These are phyloP conservation scores for Syzygium jambos DNA, from an alignment of 345 rosid species.

Conservation along the genomic window DNA sequence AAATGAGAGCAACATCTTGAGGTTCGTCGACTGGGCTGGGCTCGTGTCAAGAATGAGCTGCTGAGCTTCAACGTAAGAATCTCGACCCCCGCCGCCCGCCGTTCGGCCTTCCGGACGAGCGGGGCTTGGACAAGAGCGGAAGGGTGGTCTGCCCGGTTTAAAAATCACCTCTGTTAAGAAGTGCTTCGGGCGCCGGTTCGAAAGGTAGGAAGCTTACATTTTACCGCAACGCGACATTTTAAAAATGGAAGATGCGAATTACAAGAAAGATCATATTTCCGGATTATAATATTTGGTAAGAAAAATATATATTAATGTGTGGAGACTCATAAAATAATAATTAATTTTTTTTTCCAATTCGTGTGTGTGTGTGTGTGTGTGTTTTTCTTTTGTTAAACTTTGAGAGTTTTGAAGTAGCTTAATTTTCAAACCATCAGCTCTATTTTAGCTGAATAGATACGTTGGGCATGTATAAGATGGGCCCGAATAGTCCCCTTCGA, in stretches of 20 bases:
- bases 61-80: background rate
- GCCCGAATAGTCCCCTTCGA: background rate
- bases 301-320: background rate
- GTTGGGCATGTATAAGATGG: background rate
- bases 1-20: background rate
- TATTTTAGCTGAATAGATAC: background rate
- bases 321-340: background rate
- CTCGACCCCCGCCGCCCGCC: background rate
- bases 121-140: background rate
- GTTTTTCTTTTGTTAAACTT: background rate
- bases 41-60: accelerated
- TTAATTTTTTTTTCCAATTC: background rate
- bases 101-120: background rate
- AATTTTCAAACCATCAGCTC: background rate
- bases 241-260: background rate
- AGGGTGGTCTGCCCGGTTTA: background rate
- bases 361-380: background rate
- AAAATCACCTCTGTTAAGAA: background rate
- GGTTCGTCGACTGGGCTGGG: background rate
- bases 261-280: background rate
- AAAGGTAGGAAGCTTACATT: background rate
- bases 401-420: background rate
- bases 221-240: background rate
- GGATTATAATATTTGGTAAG: background rate
- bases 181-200: background rate